Conservation (phyloP, 139 green algal species). For the Choricystis sp. region DNA sequence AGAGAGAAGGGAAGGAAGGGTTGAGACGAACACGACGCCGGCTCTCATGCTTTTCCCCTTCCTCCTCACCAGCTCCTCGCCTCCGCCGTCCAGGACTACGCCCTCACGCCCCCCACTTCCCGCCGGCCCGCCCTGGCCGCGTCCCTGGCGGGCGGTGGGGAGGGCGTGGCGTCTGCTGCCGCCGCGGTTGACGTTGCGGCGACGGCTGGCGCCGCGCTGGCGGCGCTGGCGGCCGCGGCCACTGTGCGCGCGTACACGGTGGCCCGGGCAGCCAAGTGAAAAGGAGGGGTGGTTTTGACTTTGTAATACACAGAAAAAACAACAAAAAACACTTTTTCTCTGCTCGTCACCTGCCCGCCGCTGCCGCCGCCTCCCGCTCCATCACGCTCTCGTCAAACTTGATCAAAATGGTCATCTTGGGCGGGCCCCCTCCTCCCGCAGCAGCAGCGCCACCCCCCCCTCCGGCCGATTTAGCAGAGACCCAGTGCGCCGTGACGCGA, state of each 20-base stretch:
- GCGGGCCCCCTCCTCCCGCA: conserved; percentile 8
- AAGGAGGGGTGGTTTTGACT: background rate
- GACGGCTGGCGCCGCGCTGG: background rate
- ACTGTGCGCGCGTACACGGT: background rate
- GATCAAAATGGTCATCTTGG: conserved; percentile 80
- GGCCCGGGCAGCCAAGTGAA: background rate
- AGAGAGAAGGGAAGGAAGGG: too few relatives aligned
- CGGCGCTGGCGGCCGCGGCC: background rate
- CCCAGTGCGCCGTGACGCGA: conserved; percentile 63
- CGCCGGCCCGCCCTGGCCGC: too few relatives aligned
- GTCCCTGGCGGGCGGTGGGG: background rate
- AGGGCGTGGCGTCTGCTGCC: background rate
- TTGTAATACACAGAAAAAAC: too few relatives aligned
- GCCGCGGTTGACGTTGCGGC: background rate
- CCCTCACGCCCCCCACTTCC: too few relatives aligned
- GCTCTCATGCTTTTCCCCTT: too few relatives aligned
- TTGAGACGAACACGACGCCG: too few relatives aligned
- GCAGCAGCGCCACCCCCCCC: background rate
- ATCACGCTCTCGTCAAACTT: conserved; percentile 67
- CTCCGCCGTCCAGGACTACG: background rate
- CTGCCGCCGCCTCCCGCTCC: conserved; percentile 25
- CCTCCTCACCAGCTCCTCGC: too few relatives aligned
- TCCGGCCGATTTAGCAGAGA: conserved; percentile 2
- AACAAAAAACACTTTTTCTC: background rate
- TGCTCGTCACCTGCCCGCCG: background rate